Base-by-base conservation (phyloP, 2,329 filamentous ascomycete species). In the Fusarium stilboides region DNA sequence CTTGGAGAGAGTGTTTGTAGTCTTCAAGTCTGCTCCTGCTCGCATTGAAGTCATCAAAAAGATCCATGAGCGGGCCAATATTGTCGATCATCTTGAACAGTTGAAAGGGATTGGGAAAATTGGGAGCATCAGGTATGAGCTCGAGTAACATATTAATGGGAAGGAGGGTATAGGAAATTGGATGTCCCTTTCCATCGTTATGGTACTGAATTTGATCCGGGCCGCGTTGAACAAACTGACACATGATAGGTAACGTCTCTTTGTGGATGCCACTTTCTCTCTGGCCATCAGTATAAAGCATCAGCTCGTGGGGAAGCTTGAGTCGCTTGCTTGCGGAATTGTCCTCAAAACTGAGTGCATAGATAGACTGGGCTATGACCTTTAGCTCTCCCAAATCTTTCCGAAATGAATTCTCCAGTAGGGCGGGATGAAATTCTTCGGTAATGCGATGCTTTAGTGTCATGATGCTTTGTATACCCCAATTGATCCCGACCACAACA, bases 391-490 rank as follows among this genome's bases (percentile, higher is more conserved):
- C 14, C 3, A 72, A 17, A 15, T 72, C 70, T 1, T 19, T 39
- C 2, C 42, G 24, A 2, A 72, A 69, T 0, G 14, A 4, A 1
- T 5, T 6, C 14, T 66, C 33, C 2, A 39, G 17, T 6, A 26
- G 6, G 0, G 3, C 17, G 10, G 4, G 17, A 14, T 40, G 24
- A 33, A 24, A 15, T 1, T 8, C 14, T 1, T 19, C 13, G 0
- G 15, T 15, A 19, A 52, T 22, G 6, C 19, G 17, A 31, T 62
- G 46, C 6, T 39, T 40, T 6, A 65, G 52, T 2, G 58, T 46
- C 12, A 69, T 15, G 4, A 69, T 51, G 19, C 26, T 71, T 8
- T 55, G 52, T 5, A 72, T 24, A 1, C 70, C 70, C 56, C 68
- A 72, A 4, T 15, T 44, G 19, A 71, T 49, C 2, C 52, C 53